phyloP scores from a whole-genome alignment of 768 basidiomycete genomes.

The Russula dissimulans region DNA sequence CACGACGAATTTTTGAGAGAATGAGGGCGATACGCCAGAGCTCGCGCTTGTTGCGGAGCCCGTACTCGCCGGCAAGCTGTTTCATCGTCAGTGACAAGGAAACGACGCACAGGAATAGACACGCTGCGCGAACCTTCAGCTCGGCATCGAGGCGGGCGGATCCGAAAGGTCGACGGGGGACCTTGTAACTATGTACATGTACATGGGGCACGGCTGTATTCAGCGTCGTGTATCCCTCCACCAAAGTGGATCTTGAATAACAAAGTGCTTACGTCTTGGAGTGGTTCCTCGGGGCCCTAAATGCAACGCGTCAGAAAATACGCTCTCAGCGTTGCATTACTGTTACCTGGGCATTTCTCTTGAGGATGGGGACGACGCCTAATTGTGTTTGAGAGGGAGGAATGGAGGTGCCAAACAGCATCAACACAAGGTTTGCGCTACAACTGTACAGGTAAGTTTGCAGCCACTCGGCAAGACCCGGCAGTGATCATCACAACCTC shows the following conservation, averaged over 20 bases:
- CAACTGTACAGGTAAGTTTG: slow-evolving; percentile 54
- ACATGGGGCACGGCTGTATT: slow-evolving; percentile 58
- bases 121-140: slow-evolving; percentile 63
- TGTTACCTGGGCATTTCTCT: slow-evolving; percentile 81
- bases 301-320: slow-evolving; percentile 20
- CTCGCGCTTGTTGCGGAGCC: slow-evolving; percentile 99
- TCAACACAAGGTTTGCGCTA: slow-evolving; percentile 27
- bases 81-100: background rate
- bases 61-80: slow-evolving; percentile 99
- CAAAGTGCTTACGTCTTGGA: slow-evolving; percentile 79
- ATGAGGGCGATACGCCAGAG: slow-evolving; percentile 99
- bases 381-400: slow-evolving; percentile 4
- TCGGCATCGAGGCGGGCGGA: slow-evolving; percentile 98
- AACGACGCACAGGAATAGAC: background rate
- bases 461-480: slow-evolving; percentile 64
- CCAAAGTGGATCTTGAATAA: slow-evolving; percentile 55
- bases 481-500: slow-evolving; percentile 28
- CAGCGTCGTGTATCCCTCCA: slow-evolving; percentile 60
- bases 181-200: slow-evolving; percentile 74
- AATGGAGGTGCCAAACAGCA: slow-evolving; percentile 28
- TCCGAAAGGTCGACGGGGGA: slow-evolving; percentile 95
- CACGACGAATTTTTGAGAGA: slow-evolving; percentile 99
- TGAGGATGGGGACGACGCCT: slow-evolving; percentile 31
- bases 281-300: slow-evolving; percentile 85
- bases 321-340: slow-evolving; percentile 21